Percentiles rank a stretch among this genome's conserved stretches.
Evolutionary conservation across 345 rosid species (phyloP).

Genomic region (Salix dunnii): DNA sequence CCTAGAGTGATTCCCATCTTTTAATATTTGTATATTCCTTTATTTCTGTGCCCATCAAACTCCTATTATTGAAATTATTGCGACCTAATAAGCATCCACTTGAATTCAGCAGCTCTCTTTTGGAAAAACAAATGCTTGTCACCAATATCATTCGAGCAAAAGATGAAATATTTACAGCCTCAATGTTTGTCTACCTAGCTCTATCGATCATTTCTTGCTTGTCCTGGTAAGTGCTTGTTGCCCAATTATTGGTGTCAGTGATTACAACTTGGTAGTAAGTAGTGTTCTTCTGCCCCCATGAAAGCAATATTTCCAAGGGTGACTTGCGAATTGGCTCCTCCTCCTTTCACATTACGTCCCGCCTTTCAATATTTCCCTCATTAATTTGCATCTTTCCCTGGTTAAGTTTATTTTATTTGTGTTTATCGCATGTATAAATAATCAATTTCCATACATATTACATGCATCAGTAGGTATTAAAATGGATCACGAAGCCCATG

Average conservation of each 20-base stretch:
- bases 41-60: slow-evolving; percentile 24
- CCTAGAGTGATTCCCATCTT: slow-evolving; percentile 27
- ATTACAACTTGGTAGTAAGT: neutral
- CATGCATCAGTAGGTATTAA: too few relatives aligned
- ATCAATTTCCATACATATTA: too few relatives aligned
- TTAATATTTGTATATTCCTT: slow-evolving; percentile 12
- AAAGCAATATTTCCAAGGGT: neutral
- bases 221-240: slow-evolving; percentile 37
- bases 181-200: neutral
- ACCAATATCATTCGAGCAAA: neutral
- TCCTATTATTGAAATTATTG: slow-evolving; percentile 29
- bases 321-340: neutral
- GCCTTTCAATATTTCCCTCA: neutral
- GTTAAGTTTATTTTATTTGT: too few relatives aligned
- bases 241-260: slow-evolving; percentile 52
- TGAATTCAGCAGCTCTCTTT: slow-evolving; percentile 17
- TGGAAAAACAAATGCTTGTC: slow-evolving; percentile 13
- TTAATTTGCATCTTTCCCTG: neutral
- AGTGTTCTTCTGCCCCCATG: neutral
- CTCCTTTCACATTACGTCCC: neutral
- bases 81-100: slow-evolving; percentile 18
- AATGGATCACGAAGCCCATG: too few relatives aligned
- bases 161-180: neutral
- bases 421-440: too few relatives aligned
- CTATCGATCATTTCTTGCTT: slow-evolving; percentile 1